Evolutionary conservation across 2,329 filamentous ascomycete species (phyloP).

Genomic region (Pseudogymnoascus sp.): DNA sequence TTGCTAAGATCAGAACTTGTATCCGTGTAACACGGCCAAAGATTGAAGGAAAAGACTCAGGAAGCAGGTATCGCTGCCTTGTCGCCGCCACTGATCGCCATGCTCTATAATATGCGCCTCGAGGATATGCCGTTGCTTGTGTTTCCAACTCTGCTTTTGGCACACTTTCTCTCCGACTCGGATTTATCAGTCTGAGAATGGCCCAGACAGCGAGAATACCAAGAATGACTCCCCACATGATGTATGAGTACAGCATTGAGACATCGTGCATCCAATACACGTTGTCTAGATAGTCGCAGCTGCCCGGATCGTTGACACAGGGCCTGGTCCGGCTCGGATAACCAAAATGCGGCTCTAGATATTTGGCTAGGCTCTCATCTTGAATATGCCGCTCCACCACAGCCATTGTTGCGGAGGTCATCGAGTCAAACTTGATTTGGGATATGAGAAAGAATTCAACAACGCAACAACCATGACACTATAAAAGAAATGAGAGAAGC

Average conservation of each 20-base stretch:
- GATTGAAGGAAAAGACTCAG: conserved; percentile 47
- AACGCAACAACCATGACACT: not conserved
- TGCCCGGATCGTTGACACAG: conserved; percentile 50
- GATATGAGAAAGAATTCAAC: not conserved
- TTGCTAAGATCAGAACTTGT: conserved; percentile 54
- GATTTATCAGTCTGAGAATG: conserved; percentile 28
- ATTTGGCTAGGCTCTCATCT: conserved; percentile 33
- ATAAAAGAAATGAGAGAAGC: not conserved
- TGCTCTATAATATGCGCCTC: conserved; percentile 22
- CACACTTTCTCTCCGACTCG: conserved; percentile 18
- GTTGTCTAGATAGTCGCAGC: conserved; percentile 50
- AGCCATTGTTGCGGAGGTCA: not conserved
- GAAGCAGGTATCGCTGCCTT: conserved; percentile 44
- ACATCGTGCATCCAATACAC: conserved; percentile 48
- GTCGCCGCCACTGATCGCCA: conserved; percentile 15
- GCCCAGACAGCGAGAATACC: conserved; percentile 38
- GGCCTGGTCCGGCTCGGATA: conserved; percentile 47
- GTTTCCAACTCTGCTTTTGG: conserved; percentile 22
- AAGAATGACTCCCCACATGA: conserved; percentile 48
- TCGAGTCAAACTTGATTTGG: not conserved
- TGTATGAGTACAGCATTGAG: conserved; percentile 48
- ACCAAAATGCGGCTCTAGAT: conserved; percentile 46
- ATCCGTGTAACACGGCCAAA: conserved; percentile 64
- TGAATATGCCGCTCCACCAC: conserved; percentile 36
- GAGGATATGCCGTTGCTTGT: conserved; percentile 14